Evolutionary conservation across 2,329 filamentous ascomycete species (phyloP).

Genomic region (Chaetomiaceae sp.): DNA sequence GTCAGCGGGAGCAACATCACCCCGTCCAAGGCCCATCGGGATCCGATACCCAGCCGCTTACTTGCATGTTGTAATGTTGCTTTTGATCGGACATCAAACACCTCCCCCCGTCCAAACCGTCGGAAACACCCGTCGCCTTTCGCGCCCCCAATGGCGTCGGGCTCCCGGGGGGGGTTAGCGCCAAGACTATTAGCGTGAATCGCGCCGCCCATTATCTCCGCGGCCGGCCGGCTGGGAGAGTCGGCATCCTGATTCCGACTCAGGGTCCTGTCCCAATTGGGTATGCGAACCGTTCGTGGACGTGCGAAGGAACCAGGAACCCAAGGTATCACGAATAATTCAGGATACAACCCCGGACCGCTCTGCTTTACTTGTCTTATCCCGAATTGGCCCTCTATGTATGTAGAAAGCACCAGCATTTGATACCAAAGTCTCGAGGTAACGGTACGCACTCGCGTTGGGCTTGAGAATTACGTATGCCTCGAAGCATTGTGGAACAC

Average conservation of each 20-base stretch:
- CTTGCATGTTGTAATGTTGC: background rate
- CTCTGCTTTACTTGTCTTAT: no score
- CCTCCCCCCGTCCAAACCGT: background rate
- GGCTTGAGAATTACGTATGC: no score
- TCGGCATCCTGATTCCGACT: conserved; percentile 14
- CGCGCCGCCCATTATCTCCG: conserved; percentile 24
- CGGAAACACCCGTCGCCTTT: conserved; percentile 15
- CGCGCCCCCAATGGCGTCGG: conserved; percentile 5
- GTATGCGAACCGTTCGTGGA: no score
- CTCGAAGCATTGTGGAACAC: no score
- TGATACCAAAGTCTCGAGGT: no score
- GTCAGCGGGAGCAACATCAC: conserved; percentile 14
- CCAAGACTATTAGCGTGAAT: conserved; percentile 6
- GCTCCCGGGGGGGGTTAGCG: background rate
- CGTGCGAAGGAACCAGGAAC: no score
- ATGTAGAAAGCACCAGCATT: no score
- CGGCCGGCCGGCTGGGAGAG: conserved; percentile 20
- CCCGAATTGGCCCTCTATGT: no score
- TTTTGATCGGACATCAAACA: conserved; percentile 1
- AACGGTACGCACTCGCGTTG: no score
- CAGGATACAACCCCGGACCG: no score
- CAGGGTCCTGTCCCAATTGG: no score
- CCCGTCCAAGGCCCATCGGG: background rate
- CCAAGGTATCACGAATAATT: no score
- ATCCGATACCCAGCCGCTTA: background rate